Conservation (phyloP, 2,329 filamentous ascomycete species). For the Emydomyces testavorans region DNA sequence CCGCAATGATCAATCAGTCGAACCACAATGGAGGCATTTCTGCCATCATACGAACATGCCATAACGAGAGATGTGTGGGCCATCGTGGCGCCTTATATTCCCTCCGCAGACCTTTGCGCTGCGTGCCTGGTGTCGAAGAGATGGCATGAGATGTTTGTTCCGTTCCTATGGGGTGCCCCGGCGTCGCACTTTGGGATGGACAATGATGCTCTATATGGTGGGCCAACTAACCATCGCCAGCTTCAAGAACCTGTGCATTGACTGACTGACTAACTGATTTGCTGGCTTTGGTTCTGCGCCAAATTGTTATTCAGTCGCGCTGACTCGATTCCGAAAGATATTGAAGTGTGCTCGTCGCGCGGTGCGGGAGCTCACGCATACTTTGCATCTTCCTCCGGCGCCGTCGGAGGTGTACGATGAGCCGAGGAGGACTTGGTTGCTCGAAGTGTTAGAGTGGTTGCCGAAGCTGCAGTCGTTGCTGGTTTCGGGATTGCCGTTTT, state of each 20-base stretch:
- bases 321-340: conserved; percentile 48
- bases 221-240: conserved; percentile 5
- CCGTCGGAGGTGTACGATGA: conserved; percentile 51
- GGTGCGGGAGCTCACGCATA: conserved; percentile 48
- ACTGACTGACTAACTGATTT: conserved; percentile 14
- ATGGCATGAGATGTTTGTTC: conserved; percentile 50
- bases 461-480: conserved; percentile 50
- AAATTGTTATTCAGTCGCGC: conserved; percentile 38
- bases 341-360: conserved; percentile 43
- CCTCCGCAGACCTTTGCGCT: conserved; percentile 46
- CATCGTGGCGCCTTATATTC: conserved; percentile 46
- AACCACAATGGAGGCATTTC: conserved; percentile 29
- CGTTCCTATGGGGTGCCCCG: conserved; percentile 51
- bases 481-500: conserved; percentile 49
- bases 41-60: conserved; percentile 50
- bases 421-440: conserved; percentile 48
- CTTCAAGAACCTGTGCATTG: not conserved
- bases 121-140: conserved; percentile 44
- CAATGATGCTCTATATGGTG: conserved; percentile 49
- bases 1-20: not conserved
- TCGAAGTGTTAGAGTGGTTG: conserved; percentile 47
- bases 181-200: conserved; percentile 51
- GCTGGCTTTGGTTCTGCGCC: not conserved
- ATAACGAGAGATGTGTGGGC: conserved; percentile 45
- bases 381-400: conserved; percentile 49